A percentile compares a stretch with the other conserved stretches of the same genome.
Evolutionary conservation across 2,329 filamentous ascomycete species (phyloP).

Genomic region (Penicillium sp.): DNA sequence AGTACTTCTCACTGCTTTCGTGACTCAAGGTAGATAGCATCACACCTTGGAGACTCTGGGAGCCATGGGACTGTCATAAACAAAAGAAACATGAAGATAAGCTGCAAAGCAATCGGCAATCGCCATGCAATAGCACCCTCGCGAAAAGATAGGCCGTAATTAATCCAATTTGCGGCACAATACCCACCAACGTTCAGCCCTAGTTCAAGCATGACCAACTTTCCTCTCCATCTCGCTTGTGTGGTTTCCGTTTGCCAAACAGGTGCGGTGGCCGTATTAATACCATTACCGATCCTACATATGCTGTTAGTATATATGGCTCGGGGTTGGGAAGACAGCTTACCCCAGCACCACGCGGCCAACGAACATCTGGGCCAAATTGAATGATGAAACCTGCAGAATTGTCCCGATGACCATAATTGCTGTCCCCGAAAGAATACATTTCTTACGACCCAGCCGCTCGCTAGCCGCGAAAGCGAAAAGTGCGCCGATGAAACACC

Average conservation of each 20-base stretch:
- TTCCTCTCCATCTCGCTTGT: conserved; percentile 42
- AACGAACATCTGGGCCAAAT: conserved; percentile 47
- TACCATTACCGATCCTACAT: conserved; percentile 48
- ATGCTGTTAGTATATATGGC: background rate
- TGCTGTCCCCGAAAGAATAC: conserved; percentile 43
- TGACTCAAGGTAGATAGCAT: conserved; percentile 7
- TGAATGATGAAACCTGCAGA: conserved; percentile 45
- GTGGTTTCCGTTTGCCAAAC: conserved; percentile 52
- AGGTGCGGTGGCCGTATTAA: conserved; percentile 49
- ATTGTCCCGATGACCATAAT: conserved; percentile 49
- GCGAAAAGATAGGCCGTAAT: conserved; percentile 48
- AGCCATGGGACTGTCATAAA: background rate
- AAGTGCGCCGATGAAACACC: conserved; percentile 54
- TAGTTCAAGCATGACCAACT: conserved; percentile 47
- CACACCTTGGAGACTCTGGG: background rate
- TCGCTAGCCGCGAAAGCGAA: conserved; percentile 46
- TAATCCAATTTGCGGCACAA: conserved; percentile 50
- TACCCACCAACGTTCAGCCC: conserved; percentile 53
- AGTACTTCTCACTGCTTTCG: conserved; percentile 26
- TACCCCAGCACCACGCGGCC: conserved; percentile 41
- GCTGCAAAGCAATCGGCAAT: conserved; percentile 47
- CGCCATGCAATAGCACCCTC: conserved; percentile 43
- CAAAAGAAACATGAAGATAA: conserved; percentile 42
- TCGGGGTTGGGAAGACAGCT: background rate
- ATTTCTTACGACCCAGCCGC: conserved; percentile 43